Conservation (phyloP, 2,329 filamentous ascomycete species). For the Penicillium sp. region DNA sequence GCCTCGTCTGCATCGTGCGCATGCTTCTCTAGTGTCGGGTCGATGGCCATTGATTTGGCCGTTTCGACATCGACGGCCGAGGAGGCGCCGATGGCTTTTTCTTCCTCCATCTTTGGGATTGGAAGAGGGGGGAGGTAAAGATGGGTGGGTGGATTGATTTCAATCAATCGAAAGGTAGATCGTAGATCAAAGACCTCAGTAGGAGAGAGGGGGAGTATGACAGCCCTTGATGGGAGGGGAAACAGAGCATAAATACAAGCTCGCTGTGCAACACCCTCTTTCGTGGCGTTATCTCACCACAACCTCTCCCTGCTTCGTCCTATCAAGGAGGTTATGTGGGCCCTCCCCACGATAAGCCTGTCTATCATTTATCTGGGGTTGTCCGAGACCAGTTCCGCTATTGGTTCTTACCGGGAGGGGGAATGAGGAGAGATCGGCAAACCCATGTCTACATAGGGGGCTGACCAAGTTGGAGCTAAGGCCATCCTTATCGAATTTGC, state of each 20-base stretch:
- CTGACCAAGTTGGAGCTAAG: background rate
- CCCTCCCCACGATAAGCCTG: constrained; percentile 18
- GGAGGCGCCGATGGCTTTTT: constrained; percentile 39
- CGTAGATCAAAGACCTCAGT: too few species aligned
- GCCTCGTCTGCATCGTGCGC: constrained; percentile 60
- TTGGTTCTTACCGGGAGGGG: constrained; percentile 12
- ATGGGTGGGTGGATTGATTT: background rate
- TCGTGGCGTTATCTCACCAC: constrained; percentile 10
- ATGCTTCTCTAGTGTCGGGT: constrained; percentile 49
- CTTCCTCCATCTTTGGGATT: constrained; percentile 29
- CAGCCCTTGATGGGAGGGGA: background rate
- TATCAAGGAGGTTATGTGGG: constrained; percentile 13
- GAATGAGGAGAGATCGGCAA: constrained; percentile 20
- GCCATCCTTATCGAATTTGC: background rate
- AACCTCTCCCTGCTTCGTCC: constrained; percentile 1
- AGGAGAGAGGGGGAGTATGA: background rate
- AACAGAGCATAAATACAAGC: background rate
- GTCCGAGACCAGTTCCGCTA: background rate
- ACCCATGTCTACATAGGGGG: background rate
- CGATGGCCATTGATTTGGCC: constrained; percentile 19
- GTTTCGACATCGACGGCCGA: constrained; percentile 23
- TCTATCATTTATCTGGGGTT: constrained; percentile 17
- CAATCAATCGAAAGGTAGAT: too few species aligned
- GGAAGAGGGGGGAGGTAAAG: background rate
- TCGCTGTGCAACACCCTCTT: background rate